These are phyloP conservation scores for Eucalyptus grandis DNA, from an alignment of 345 rosid genomes.

Conservation along the genomic window DNA sequence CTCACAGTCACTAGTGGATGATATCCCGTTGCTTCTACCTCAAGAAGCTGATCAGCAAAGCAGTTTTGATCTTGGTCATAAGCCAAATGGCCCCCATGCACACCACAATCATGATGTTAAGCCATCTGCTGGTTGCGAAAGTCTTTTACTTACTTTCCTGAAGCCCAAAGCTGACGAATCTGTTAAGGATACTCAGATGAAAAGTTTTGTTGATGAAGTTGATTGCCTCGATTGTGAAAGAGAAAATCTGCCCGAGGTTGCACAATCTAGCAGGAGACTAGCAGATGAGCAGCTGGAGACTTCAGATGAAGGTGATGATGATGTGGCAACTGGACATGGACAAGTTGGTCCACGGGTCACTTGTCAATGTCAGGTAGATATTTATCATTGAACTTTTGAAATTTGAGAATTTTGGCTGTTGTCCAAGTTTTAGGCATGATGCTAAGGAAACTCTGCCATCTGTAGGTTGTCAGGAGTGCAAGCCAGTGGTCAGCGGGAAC, in stretches of 20 bases:
- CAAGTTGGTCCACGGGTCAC: constrained; percentile 47
- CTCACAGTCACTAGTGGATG: constrained; percentile 44
- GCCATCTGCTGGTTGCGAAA: neutral
- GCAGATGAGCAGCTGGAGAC: constrained; percentile 29
- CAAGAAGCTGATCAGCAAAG: constrained; percentile 42
- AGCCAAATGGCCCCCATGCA: neutral
- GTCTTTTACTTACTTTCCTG: neutral
- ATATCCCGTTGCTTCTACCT: constrained; percentile 83
- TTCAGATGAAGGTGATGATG: constrained; percentile 12
- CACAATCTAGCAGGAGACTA: neutral
- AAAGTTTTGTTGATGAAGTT: constrained; percentile 2
- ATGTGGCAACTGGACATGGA: constrained; percentile 4
- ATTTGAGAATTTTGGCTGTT: neutral
- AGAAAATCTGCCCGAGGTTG: neutral
- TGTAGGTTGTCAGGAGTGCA: constrained; percentile 71
- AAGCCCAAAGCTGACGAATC: constrained; percentile 6
- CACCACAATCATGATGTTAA: neutral
- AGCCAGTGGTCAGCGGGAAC: constrained; percentile 95
- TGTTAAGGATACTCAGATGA: constrained; percentile 6
- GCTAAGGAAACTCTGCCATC: neutral
- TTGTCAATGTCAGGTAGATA: constrained; percentile 66
- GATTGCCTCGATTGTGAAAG: constrained; percentile 8
- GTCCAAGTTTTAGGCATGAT: neutral
- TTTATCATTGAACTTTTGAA: neutral
- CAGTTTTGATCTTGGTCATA: neutral